A percentile compares a stretch with the other conserved stretches of the same genome.
These are phyloP conservation scores for Ilex paraguariensis DNA, from an alignment of 305 asterid genomes.

Conservation along the genomic window DNA sequence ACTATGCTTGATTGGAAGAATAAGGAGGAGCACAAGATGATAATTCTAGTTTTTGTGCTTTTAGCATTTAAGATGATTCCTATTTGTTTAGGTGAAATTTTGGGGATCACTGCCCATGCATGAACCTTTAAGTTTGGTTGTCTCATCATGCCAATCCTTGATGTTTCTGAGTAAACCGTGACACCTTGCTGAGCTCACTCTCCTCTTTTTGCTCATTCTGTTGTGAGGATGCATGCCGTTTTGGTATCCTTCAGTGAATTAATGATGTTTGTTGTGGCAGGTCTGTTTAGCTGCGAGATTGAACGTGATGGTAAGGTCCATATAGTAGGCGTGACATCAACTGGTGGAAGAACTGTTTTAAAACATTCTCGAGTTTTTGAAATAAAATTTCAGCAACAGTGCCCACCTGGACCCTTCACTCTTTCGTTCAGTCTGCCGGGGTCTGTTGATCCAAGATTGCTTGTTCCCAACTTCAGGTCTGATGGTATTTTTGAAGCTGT, in stretches of 20 bases:
- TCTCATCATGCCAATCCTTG: too few species aligned
- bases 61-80: too few species aligned
- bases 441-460: conserved; percentile 76
- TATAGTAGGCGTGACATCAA: conserved; percentile 59
- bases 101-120: too few species aligned
- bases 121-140: too few species aligned
- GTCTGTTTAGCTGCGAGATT: conserved; percentile 69
- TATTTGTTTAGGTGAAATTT: too few species aligned
- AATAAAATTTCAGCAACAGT: conserved; percentile 73
- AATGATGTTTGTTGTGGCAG: conserved; percentile 27
- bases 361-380: conserved; percentile 56
- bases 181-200: too few species aligned
- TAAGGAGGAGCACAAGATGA: too few species aligned
- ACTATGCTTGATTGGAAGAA: too few species aligned
- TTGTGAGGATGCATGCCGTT: too few species aligned
- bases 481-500: conserved; percentile 84
- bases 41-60: too few species aligned
- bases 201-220: too few species aligned
- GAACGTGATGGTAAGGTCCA: conserved; percentile 58
- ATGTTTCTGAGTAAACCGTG: too few species aligned
- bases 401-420: conserved; percentile 79
- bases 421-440: conserved; percentile 76
- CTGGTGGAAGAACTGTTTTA: conserved; percentile 47
- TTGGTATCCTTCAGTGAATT: background rate
- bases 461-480: conserved; percentile 54